Conservation (phyloP, 164 flowering plant species). For the Platanus orientalis region DNA sequence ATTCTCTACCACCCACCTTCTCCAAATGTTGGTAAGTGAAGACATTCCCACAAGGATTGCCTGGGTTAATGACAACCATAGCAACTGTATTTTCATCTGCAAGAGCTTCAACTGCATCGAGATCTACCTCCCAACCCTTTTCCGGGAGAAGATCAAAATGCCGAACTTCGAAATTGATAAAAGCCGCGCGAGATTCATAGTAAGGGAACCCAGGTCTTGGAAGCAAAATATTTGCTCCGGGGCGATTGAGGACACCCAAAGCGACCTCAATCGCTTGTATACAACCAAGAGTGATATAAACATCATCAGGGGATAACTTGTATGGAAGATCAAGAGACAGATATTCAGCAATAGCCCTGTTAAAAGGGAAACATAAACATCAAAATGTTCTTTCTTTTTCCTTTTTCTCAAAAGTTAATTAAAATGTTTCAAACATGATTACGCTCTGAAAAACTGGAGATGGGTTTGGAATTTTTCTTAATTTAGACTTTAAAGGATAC, state of each 20-base stretch:
- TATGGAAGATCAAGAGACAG: slow-evolving; percentile 17
- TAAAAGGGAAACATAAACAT: neutral
- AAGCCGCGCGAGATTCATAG: neutral
- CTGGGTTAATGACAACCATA: neutral
- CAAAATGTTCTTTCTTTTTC: too few relatives aligned
- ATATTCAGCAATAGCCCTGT: slow-evolving; percentile 18
- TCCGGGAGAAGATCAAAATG: slow-evolving; percentile 1
- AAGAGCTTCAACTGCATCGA: neutral
- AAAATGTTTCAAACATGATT: too few relatives aligned
- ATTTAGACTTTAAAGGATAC: too few relatives aligned
- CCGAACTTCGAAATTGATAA: neutral
- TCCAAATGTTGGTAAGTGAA: neutral
- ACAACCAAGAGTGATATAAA: slow-evolving; percentile 14
- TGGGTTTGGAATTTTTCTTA: too few relatives aligned
- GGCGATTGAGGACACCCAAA: neutral
- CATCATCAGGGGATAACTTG: slow-evolving; percentile 12
- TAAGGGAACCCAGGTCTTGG: neutral
- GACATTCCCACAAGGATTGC: neutral
- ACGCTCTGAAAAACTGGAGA: too few relatives aligned
- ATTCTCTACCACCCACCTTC: too few relatives aligned
- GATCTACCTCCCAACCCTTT: neutral
- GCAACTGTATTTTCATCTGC: neutral
- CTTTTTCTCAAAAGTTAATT: too few relatives aligned
- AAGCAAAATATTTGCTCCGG: neutral
- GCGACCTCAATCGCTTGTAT: slow-evolving; percentile 15